Evolutionary conservation across 495 filamentous ascomycete species (phyloP).

Genomic region (Choiromyces venosus): DNA sequence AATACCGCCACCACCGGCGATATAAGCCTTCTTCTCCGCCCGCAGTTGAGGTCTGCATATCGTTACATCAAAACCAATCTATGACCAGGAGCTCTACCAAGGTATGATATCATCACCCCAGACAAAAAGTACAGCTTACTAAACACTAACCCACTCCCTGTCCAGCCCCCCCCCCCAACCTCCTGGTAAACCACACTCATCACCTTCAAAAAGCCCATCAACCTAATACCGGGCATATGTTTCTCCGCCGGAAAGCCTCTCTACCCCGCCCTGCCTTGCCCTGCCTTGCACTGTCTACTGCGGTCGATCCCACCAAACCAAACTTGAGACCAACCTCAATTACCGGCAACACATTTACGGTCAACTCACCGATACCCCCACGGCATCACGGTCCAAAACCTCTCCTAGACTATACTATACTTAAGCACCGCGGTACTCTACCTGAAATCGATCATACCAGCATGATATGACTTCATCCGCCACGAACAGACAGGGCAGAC

Average conservation of each 20-base stretch:
- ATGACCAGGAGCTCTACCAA: neutral
- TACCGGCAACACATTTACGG: neutral
- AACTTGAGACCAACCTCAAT: neutral
- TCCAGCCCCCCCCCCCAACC: too few relatives aligned
- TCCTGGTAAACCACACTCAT: too few relatives aligned
- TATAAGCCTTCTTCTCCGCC: neutral
- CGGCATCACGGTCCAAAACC: too few relatives aligned
- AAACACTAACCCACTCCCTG: neutral
- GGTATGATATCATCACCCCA: neutral
- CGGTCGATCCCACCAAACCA: neutral
- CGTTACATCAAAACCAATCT: neutral
- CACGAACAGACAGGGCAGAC: neutral
- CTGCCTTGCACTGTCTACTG: neutral
- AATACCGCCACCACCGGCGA: neutral
- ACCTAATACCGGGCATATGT: neutral
- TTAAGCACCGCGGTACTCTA: neutral
- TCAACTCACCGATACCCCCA: neutral
- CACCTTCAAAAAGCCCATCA: neutral
- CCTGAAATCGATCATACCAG: neutral
- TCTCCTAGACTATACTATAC: neutral
- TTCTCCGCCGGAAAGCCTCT: neutral
- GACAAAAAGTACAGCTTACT: neutral
- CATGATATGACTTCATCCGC: neutral
- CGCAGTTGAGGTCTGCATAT: too few relatives aligned
- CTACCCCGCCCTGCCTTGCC: neutral